phyloP scores from a whole-genome alignment of 805 yeast species.

The Candida ipomoeae region DNA sequence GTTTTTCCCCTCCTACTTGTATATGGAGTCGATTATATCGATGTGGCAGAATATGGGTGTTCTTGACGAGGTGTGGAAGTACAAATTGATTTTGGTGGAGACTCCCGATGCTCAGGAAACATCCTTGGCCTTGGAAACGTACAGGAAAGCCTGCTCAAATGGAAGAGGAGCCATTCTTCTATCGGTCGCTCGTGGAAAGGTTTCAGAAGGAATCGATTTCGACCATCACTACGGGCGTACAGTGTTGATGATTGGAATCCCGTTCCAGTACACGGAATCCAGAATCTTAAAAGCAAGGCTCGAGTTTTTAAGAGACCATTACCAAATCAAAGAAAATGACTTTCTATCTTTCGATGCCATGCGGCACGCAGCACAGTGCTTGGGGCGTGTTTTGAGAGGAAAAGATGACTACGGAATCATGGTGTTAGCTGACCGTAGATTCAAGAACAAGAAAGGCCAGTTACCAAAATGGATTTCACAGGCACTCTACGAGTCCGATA shows the following conservation, averaged over 20 bases:
- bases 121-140: conserved; percentile 89
- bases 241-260: conserved; percentile 97
- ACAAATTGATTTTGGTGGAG: conserved; percentile 89
- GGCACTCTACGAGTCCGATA: conserved; percentile 86
- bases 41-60: conserved; percentile 99
- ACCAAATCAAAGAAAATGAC: conserved; percentile 88
- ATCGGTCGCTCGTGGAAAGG: conserved; percentile 98
- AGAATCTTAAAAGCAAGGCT: conserved; percentile 91
- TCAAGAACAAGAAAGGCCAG: conserved; percentile 79
- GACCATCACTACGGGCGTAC: conserved; percentile 98
- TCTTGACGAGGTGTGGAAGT: conserved; percentile 97
- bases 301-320: conserved; percentile 90
- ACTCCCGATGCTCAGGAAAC: conserved; percentile 99
- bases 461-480: conserved; percentile 97
- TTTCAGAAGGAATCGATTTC: conserved; percentile 98
- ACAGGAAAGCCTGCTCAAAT: conserved; percentile 92
- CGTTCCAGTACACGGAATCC: conserved; percentile 97
- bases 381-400: conserved; percentile 96
- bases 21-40: conserved; percentile 96
- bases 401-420: conserved; percentile 98
- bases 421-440: conserved; percentile 95
- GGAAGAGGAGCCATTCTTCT: conserved; percentile 96
- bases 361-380: conserved; percentile 99
- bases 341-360: conserved; percentile 96
- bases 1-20: conserved; percentile 93